phyloP scores from a whole-genome alignment of 768 basidiomycete genomes.

The Myochromella boudieri region DNA sequence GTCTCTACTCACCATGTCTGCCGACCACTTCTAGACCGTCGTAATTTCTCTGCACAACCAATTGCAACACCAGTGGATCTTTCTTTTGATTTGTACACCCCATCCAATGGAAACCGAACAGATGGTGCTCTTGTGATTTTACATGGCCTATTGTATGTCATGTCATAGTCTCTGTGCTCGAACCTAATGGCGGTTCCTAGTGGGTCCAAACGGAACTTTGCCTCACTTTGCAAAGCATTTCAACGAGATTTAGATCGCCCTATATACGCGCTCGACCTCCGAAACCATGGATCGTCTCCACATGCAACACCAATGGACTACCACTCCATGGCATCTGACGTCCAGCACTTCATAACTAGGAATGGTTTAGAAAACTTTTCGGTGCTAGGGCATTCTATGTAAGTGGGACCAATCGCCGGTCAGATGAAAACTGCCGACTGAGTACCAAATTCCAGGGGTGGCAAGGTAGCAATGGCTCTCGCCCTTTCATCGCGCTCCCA shows the following conservation, averaged over 20 bases:
- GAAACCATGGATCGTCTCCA: slow-evolving; percentile 81
- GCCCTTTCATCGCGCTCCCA: slow-evolving; percentile 52
- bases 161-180: background rate
- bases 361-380: slow-evolving; percentile 57
- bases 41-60: slow-evolving; percentile 3
- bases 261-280: slow-evolving; percentile 73
- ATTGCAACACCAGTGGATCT: slow-evolving; percentile 19
- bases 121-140: slow-evolving; percentile 51
- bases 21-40: no score
- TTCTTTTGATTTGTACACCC: slow-evolving; percentile 16
- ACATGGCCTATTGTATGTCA: slow-evolving; percentile 58
- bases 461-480: slow-evolving; percentile 75
- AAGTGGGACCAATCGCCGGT: slow-evolving; percentile 31
- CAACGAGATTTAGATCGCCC: slow-evolving; percentile 55
- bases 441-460: slow-evolving; percentile 53
- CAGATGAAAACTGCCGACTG: background rate
- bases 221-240: slow-evolving; percentile 72
- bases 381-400: slow-evolving; percentile 89
- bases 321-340: slow-evolving; percentile 70
- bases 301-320: slow-evolving; percentile 73
- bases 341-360: slow-evolving; percentile 61
- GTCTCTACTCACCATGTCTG: no score
- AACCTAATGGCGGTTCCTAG: slow-evolving; percentile 30
- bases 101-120: slow-evolving; percentile 22
- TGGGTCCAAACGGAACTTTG: slow-evolving; percentile 86